A percentile compares a stretch with the other conserved stretches of the same genome.
These are phyloP conservation scores for Saccharomyces hybrid DNA, from an alignment of 1,139 yeast genomes.

Conservation along the genomic window DNA sequence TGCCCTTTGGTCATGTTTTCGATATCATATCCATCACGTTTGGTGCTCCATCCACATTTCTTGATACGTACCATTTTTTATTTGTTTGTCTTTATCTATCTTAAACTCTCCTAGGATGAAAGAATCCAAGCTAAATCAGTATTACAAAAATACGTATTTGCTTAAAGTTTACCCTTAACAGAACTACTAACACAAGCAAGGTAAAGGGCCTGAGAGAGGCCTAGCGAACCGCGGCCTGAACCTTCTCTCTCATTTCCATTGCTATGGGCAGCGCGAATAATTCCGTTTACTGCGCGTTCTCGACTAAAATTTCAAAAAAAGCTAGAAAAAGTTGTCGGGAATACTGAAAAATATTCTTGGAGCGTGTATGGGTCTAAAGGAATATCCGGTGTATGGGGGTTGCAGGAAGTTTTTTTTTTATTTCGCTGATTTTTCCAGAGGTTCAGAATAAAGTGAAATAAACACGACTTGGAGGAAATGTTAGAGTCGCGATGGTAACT, in stretches of 20 bases:
- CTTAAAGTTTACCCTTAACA: background rate
- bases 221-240: background rate
- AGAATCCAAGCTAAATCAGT: background rate
- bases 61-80: slow-evolving; percentile 28
- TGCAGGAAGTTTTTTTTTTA: background rate
- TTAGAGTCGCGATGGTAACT: background rate
- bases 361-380: background rate
- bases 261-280: background rate
- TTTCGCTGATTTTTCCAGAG: no score
- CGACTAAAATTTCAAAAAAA: background rate
- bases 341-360: background rate
- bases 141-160: background rate
- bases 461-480: background rate
- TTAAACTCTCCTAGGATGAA: background rate
- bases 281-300: background rate
- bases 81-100: slow-evolving; percentile 18
- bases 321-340: background rate
- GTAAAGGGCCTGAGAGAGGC: background rate
- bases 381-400: background rate
- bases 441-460: background rate
- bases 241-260: background rate
- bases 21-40: background rate
- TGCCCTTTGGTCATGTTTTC: background rate
- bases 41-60: background rate
- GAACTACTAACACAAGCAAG: background rate